phyloP scores from a whole-genome alignment of 1,284 basidiomycete species.

The Singerocomus inundabilis region DNA sequence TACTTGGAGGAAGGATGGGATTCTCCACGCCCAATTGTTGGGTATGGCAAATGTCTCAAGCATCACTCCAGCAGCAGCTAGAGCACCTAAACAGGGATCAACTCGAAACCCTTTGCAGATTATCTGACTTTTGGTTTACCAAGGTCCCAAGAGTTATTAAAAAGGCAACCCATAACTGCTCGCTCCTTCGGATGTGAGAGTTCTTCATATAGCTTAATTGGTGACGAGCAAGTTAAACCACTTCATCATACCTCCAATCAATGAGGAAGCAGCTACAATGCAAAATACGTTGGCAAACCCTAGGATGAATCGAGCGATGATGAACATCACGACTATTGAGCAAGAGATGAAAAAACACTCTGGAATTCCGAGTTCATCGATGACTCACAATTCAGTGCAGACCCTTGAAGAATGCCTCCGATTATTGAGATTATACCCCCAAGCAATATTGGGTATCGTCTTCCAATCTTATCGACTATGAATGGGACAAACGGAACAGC shows the following conservation, averaged over 20 bases:
- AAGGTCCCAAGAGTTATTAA: conserved; percentile 6
- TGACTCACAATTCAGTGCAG: no score
- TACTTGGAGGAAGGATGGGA: conserved; percentile 40
- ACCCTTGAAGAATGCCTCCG: conserved; percentile 21
- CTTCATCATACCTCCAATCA: conserved; percentile 17
- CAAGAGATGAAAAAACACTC: not conserved
- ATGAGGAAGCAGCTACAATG: conserved; percentile 15
- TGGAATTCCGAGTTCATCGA: not conserved
- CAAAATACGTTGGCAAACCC: conserved; percentile 13
- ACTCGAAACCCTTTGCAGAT: no score
- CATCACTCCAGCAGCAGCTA: conserved; percentile 6
- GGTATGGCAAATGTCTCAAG: conserved; percentile 38
- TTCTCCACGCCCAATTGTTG: conserved; percentile 43
- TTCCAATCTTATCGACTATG: conserved; percentile 21
- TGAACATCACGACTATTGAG: conserved; percentile 15
- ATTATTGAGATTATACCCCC: conserved; percentile 13
- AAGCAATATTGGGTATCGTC: conserved; percentile 20
- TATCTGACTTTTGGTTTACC: conserved; percentile 4
- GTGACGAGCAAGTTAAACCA: not conserved
- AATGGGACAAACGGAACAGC: conserved; percentile 14
- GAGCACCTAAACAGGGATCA: conserved; percentile 5
- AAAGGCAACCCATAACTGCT: conserved; percentile 14
- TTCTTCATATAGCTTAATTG: conserved; percentile 7
- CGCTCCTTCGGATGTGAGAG: conserved; percentile 26
- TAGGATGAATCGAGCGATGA: conserved; percentile 20